A percentile compares a stretch with the other conserved stretches of the same genome.
Conservation (phyloP, 83 land plant genomes). For the Larix sibirica region DNA sequence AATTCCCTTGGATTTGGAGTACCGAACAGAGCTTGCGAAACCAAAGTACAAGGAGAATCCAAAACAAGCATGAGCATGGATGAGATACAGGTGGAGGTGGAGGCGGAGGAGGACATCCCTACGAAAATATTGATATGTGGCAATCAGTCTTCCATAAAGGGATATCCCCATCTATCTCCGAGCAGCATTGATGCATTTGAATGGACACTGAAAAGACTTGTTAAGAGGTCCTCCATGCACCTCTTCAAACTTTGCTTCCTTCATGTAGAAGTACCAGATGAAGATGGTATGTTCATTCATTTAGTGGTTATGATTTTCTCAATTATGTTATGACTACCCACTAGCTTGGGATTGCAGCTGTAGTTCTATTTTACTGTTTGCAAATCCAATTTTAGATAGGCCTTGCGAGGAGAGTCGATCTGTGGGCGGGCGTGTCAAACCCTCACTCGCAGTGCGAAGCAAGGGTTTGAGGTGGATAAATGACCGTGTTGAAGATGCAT, state of each 20-base stretch:
- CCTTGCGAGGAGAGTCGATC: neutral
- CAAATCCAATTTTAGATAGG: too few relatives aligned
- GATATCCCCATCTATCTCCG: constrained; percentile 71
- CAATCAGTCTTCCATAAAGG: constrained; percentile 66
- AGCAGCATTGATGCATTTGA: constrained; percentile 69
- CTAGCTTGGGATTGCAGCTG: too few relatives aligned
- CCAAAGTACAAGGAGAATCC: too few relatives aligned
- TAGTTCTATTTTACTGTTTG: too few relatives aligned
- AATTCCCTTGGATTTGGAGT: too few relatives aligned
- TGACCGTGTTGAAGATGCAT: neutral
- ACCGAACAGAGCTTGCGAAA: too few relatives aligned
- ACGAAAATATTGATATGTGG: constrained; percentile 65
- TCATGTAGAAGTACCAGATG: constrained; percentile 71
- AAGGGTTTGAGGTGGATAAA: constrained; percentile 16
- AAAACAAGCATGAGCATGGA: too few relatives aligned
- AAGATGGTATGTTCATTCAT: constrained; percentile 49
- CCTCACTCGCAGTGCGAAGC: constrained; percentile 10
- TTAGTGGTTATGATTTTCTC: too few relatives aligned
- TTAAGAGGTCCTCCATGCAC: constrained; percentile 33
- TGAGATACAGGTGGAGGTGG: too few relatives aligned
- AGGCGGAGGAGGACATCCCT: constrained; percentile 11
- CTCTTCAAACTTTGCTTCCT: constrained; percentile 63
- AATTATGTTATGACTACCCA: too few relatives aligned
- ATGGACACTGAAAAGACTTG: constrained; percentile 64
- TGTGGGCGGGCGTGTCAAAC: constrained; percentile 16